Base-by-base conservation (phyloP, 257 asterid genomes). In the Capsicum chinense region DNA sequence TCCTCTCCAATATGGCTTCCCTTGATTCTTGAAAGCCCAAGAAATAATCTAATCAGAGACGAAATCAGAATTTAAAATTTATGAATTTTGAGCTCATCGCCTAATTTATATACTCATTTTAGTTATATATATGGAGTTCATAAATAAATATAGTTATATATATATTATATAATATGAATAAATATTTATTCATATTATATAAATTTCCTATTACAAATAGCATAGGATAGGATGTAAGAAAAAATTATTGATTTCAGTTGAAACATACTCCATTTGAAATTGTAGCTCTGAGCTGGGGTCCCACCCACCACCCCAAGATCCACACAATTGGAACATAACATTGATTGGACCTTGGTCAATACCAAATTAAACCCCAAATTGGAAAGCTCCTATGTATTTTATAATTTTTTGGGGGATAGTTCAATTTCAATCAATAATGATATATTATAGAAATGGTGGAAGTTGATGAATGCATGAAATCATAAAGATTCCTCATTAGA, bases 401-500 rank as follows among this genome's bases (percentile, higher is more conserved):
- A 69, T 60, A 62, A 44, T 81, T 81, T 14, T 81, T 14, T 13
- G 10, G 76, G 42, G 44, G 26, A 0, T 60, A 59, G 84, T 62
- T 79, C 71, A 60, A 57, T 47, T 73, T 44, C 54, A 58, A 62
- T 69, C 79, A 16, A 56, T 5, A 69, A 68, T 79, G 58, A 47
- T 52, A 69, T 80, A 89, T 82, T 13, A 79, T 85, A 86, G 37
- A 69, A 63, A 68, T 85, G 86, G 92, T 93, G 92, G 95, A 84
- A 85, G 60, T 84, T 88, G 95, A 76, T 76, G 81, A 82, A 47
- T 50, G 79, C 84, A 94, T 85, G 88, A 91, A 91, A 89, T 76
- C 81, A 76, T 54, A 87, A 92, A 91, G 90, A 92, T 91, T 92
- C 97, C 95, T 90, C 93, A 90, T 89, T 94, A 91, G 91, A 92